Base-by-base conservation (phyloP, 2,329 filamentous ascomycete species). In the Tolypocladium tropicale region DNA sequence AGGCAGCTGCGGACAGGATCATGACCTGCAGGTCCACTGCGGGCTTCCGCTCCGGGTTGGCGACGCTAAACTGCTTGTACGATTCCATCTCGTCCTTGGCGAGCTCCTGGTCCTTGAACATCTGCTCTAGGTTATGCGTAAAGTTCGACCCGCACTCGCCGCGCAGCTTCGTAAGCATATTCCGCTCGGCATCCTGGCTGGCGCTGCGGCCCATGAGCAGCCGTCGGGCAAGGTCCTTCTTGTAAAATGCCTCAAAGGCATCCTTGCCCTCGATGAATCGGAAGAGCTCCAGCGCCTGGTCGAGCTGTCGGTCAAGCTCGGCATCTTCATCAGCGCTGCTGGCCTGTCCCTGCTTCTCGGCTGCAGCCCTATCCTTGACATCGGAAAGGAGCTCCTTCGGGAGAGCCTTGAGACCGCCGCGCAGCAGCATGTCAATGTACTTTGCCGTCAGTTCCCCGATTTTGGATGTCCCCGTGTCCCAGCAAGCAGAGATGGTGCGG, bases 381-480 rank as follows among this genome's bases (percentile, higher is more conserved):
- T 87, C 83, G 1, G 85, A 82, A 1, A 85, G 75, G 10, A 93
- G 76, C 25, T 83, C 81, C 49, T 84, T 79, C 1, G 89, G 90
- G 10, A 95, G 81, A 0, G 88, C 86, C 70, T 95, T 97, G 51
- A 93, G 79, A 1, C 94, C 95, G 53, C 90, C 90, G 55, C 91
- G 85, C 34, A 99, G 80, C 23, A 99, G 78, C 74, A 88, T 80
- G 71, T 99, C 94, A 59, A 99, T 88, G 65, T 97, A 92, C 72
- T 96, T 97, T 33, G 94, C 95, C 63, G 96, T 95, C 92, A 97
- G 96, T 75, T 99, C 94, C 53, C 93, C 94, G 16, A 95, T 90
- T 76, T 95, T 97, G 21, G 91, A 90, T 56, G 92, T 95, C 56
- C 91, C 87, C 0, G 89, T 90, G 53, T 84, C 83, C 82, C 88